Base-by-base conservation (phyloP, 176 grass and related monocot species). In the Olyra latifolia region DNA sequence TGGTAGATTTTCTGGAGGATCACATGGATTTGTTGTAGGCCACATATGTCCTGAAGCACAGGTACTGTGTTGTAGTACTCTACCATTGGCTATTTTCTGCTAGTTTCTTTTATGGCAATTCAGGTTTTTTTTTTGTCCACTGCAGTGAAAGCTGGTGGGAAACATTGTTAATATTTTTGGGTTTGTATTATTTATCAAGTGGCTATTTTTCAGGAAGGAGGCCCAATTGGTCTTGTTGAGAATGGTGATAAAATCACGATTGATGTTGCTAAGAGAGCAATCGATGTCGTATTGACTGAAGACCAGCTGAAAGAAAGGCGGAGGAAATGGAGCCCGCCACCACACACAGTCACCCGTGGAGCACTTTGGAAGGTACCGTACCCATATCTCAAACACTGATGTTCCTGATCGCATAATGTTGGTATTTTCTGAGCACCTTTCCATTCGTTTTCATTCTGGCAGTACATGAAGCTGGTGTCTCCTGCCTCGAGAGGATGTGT, bases 21-120 rank as follows among this genome's bases (percentile, higher is more conserved):
- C 95, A 27, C 95, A 98, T 91, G 95, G 92, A 70, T 98, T 94
- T 91, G 95, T 98, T 78, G 95, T 98, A 32, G 95, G 95, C 19
- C 92, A 98, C 88, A 89, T 98, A 83, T 98, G 95, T 64, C 95
- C 95, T 62, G 95, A 98, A 93, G 84, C 95, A 78, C 95, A 98
- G 90, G 95, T 98, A 85, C 52, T 74, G 62, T 23, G 0, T 40
- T 82, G 22, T 47, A 74, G 35, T 71, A 66, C 58, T 76, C 48
- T 72, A 47, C 10, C 53, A 61, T 25, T 69, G 68, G 46, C 0
- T 74, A 13, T 85, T 84, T 73, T 20, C 28, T 73, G 4, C 29
- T 72, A 15, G 41, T 48, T 69, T 62, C 53, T 82, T 64, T 75
- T 74, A 44, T 40, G 28, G 27, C 43, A 49, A 4, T 85, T 87